Base-by-base conservation (phyloP, 345 rosid genomes). In the Pseudoturritis turrita region DNA sequence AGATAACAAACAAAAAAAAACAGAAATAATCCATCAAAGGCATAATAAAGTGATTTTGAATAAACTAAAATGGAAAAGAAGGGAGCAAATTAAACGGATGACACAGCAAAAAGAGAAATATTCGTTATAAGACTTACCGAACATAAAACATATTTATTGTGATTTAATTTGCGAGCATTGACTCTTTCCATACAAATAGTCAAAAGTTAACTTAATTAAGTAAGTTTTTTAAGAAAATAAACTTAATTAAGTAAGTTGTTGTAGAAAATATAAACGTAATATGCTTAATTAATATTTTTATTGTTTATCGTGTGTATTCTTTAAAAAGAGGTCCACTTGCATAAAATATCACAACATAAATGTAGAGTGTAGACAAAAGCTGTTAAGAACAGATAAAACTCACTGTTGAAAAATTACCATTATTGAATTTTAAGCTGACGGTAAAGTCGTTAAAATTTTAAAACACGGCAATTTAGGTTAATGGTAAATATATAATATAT, bases 81-180 rank as follows among this genome's bases (percentile, higher is more conserved):
- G 9, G 11, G 11, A 45, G 17, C 54, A 41, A 29, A 45, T 18
- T 29, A 29, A 3, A 53, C 19, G 54, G 68, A 11, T 10, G 36
- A 26, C 22, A 28, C 39, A 33, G 15, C 35, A 41, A 41, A 47
- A 41, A 7, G 15, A 37, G 36, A 37, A 12, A 59, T 12, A 49
- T 21, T 49, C n/a, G 8, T 10, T 28, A n/a, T n/a, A n/a, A n/a
- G n/a, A n/a, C n/a, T n/a, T n/a, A n/a, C n/a, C n/a, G n/a, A 63
- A 46, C 44, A 19, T 46, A 14, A 4, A 64, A 64, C 69, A 46
- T 7, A 64, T 64, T 49, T 33, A 44, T 18, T 62, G 67, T 54
- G 13, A 29, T 45, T n/a, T n/a, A n/a, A n/a, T n/a, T 47, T 47
- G 25, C 14, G 70, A 64, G 22, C 57, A 64, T 49, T 63, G 19